Conservation (phyloP, 768 basidiomycete genomes). For the Podaxis rugospora region DNA sequence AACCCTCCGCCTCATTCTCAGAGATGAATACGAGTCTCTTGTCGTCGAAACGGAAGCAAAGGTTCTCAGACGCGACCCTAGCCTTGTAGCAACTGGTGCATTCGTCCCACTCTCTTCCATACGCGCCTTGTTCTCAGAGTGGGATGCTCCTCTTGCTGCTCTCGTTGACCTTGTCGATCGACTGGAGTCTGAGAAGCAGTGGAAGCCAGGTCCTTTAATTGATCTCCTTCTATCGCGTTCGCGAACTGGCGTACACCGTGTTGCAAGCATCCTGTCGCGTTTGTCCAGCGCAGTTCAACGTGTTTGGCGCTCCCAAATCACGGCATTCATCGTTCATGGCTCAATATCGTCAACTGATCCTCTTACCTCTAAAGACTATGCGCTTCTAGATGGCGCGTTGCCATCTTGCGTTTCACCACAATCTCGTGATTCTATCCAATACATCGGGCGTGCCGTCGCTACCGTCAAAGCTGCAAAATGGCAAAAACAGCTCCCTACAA, state of each 20-base stretch:
- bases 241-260: constrained; percentile 73
- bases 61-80: constrained; percentile 69
- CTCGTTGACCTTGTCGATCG: constrained; percentile 62
- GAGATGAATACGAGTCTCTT: constrained; percentile 74
- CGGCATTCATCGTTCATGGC: constrained; percentile 73
- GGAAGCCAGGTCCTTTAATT: constrained; percentile 76
- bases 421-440: constrained; percentile 76
- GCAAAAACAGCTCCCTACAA: constrained; percentile 72
- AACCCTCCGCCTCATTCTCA: constrained; percentile 67
- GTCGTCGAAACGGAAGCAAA: constrained; percentile 80
- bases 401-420: constrained; percentile 72
- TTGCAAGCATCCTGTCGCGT: constrained; percentile 64
- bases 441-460: constrained; percentile 83
- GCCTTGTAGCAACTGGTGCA: constrained; percentile 71
- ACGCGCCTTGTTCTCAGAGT: constrained; percentile 78
- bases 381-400: constrained; percentile 59
- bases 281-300: constrained; percentile 74
- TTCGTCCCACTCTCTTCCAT: constrained; percentile 86
- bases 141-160: constrained; percentile 83
- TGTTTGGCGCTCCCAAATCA: constrained; percentile 83
- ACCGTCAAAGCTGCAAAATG: constrained; percentile 78
- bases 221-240: constrained; percentile 72
- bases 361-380: constrained; percentile 55
- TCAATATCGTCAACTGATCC: constrained; percentile 69
- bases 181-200: constrained; percentile 50